Conservation (phyloP, 1,284 basidiomycete genomes). For the Exsudoporus floridanus region DNA sequence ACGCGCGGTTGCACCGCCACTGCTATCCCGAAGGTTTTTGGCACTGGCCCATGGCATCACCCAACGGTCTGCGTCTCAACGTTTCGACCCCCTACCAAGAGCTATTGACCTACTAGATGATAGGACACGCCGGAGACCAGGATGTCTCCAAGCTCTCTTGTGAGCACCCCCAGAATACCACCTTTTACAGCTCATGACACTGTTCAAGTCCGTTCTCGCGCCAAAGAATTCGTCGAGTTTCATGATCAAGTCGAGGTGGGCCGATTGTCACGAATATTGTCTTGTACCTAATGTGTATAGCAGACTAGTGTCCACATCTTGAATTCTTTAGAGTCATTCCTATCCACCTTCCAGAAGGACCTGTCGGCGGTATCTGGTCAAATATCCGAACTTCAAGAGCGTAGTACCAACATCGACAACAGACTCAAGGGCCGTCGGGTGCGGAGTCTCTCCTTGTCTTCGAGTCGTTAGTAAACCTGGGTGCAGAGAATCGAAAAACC, state of each 20-base stretch:
- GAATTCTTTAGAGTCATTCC: slow-evolving; percentile 83
- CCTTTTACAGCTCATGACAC: background rate
- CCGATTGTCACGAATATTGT: slow-evolving; percentile 4
- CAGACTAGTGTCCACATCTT: slow-evolving; percentile 78
- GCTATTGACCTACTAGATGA: background rate
- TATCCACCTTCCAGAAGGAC: slow-evolving; percentile 94
- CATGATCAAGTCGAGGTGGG: slow-evolving; percentile 76
- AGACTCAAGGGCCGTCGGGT: slow-evolving; percentile 83
- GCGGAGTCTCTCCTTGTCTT: slow-evolving; percentile 26
- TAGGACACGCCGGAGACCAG: slow-evolving; percentile 12
- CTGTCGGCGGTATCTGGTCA: slow-evolving; percentile 92
- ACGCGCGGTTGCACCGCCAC: slow-evolving; percentile 21
- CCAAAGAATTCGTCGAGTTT: slow-evolving; percentile 77
- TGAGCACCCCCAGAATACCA: slow-evolving; percentile 12
- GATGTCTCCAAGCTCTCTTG: slow-evolving; percentile 9
- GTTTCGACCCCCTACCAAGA: background rate
- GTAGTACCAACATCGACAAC: slow-evolving; percentile 87
- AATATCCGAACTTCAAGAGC: slow-evolving; percentile 88
- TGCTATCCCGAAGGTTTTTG: background rate
- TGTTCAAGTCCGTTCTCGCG: slow-evolving; percentile 44
- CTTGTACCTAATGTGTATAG: slow-evolving; percentile 7
- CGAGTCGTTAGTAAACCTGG: slow-evolving; percentile 5
- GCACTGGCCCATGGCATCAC: slow-evolving; percentile 8
- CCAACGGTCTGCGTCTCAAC: slow-evolving; percentile 9
- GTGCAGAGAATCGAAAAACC: slow-evolving; percentile 84